These are phyloP conservation scores for Rhodotorula sp. DNA, from an alignment of 1,284 basidiomycete genomes.

Conservation along the genomic window DNA sequence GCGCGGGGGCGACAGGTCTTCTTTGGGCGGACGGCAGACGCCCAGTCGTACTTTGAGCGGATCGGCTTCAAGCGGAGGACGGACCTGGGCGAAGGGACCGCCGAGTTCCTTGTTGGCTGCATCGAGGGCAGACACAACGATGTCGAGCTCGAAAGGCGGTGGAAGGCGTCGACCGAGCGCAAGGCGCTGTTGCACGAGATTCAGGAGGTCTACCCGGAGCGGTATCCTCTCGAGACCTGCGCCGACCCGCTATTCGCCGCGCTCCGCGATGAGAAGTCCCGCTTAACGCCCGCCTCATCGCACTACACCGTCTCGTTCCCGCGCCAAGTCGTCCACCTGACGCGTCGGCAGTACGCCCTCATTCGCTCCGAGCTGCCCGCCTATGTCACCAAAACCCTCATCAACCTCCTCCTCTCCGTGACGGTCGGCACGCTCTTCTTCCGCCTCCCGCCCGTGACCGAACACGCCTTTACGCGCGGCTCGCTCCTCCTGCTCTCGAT, in stretches of 20 bases:
- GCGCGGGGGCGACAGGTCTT: constrained; percentile 72
- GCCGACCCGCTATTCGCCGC: constrained; percentile 33
- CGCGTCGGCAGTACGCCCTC: constrained; percentile 43
- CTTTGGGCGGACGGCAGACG: constrained; percentile 70
- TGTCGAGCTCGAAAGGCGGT: constrained; percentile 68
- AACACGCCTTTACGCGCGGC: constrained; percentile 43
- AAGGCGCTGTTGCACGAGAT: constrained; percentile 63
- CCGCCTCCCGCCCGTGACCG: constrained; percentile 35
- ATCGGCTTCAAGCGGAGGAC: constrained; percentile 57
- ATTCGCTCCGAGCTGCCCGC: constrained; percentile 42
- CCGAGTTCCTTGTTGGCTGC: constrained; percentile 74
- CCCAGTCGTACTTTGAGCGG: constrained; percentile 72
- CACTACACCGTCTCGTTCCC: constrained; percentile 43
- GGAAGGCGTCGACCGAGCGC: constrained; percentile 58
- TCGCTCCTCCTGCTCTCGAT: constrained; percentile 42
- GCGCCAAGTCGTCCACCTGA: constrained; percentile 39
- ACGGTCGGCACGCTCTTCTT: constrained; percentile 44
- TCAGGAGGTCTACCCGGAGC: constrained; percentile 55
- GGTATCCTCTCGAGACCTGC: constrained; percentile 63
- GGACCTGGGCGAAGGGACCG: constrained; percentile 63
- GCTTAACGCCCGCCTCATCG: constrained; percentile 17
- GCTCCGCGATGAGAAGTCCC: constrained; percentile 24
- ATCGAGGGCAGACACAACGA: constrained; percentile 71
- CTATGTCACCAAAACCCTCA: constrained; percentile 43
- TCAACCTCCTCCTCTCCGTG: constrained; percentile 43